phyloP scores from a whole-genome alignment of 306 rosid species.

The Cucumis cinereus region DNA sequence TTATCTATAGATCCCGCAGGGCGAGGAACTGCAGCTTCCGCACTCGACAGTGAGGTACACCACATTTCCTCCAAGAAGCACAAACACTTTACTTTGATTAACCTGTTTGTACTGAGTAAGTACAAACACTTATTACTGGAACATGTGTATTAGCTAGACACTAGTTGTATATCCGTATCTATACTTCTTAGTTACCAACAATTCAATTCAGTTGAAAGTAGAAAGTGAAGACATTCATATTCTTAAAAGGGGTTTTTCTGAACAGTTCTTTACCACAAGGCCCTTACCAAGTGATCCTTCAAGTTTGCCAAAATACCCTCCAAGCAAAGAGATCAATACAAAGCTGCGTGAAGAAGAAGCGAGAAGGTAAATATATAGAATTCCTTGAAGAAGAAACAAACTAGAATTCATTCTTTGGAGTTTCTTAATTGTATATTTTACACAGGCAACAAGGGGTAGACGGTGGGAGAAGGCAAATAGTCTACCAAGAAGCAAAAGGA shows the following conservation, averaged over 20 bases:
- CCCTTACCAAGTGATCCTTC: conserved; percentile 86
- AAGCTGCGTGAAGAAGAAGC: conserved; percentile 49
- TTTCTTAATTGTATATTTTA: background rate
- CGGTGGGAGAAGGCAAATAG: conserved; percentile 10
- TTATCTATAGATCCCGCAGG: conserved; percentile 64
- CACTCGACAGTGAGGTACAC: conserved; percentile 61
- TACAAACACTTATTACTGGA: too few species aligned
- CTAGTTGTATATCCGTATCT: too few species aligned
- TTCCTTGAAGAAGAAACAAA: background rate
- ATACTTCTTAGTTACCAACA: background rate
- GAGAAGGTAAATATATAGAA: conserved; percentile 37
- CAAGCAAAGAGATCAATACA: conserved; percentile 89
- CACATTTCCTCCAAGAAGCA: background rate
- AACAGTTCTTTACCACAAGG: conserved; percentile 59
- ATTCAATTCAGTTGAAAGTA: background rate
- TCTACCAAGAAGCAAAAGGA: conserved; percentile 32
- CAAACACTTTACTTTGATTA: too few species aligned
- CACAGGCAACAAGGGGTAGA: background rate
- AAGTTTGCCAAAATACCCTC: conserved; percentile 77
- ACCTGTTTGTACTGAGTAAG: too few species aligned
- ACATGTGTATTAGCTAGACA: too few species aligned
- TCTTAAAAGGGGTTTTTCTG: background rate
- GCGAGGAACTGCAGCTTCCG: conserved; percentile 65
- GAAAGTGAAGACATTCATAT: background rate
- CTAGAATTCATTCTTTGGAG: background rate